phyloP scores from a whole-genome alignment of 345 rosid species.

The Hibiscus trionum region DNA sequence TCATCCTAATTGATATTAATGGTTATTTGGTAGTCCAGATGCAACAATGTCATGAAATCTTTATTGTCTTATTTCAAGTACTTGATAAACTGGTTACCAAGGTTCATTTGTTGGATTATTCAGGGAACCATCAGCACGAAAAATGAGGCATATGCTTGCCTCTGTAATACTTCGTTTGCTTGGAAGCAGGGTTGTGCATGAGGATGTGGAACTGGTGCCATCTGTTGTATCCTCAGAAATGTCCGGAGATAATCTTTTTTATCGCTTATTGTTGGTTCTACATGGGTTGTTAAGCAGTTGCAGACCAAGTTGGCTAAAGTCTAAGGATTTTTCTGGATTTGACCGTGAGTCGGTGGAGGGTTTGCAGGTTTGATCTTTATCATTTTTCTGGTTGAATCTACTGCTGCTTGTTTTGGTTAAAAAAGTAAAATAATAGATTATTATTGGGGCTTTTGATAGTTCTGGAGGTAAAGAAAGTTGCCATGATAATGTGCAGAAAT shows the following conservation, averaged over 20 bases:
- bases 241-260: slow-evolving; percentile 70
- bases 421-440: background rate
- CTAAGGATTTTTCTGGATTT: slow-evolving; percentile 49
- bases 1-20: background rate
- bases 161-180: slow-evolving; percentile 78
- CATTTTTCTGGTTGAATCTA: background rate
- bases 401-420: slow-evolving; percentile 5
- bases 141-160: slow-evolving; percentile 79
- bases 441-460: background rate
- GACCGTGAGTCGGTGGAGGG: slow-evolving; percentile 77
- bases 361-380: slow-evolving; percentile 67
- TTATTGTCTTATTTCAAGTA: background rate
- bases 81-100: background rate
- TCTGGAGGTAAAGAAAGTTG: background rate
- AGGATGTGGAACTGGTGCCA: slow-evolving; percentile 50
- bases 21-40: background rate
- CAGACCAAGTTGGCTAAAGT: slow-evolving; percentile 77
- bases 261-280: slow-evolving; percentile 64
- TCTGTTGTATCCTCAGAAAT: slow-evolving; percentile 34
- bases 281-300: slow-evolving; percentile 69
- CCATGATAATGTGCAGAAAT: background rate
- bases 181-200: slow-evolving; percentile 81
- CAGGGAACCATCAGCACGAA: slow-evolving; percentile 82
- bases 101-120: background rate
- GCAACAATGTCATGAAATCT: background rate